Percentiles rank a stretch among this genome's conserved stretches.
Conservation (phyloP, 345 rosid species). For the Citrus unshiu region DNA sequence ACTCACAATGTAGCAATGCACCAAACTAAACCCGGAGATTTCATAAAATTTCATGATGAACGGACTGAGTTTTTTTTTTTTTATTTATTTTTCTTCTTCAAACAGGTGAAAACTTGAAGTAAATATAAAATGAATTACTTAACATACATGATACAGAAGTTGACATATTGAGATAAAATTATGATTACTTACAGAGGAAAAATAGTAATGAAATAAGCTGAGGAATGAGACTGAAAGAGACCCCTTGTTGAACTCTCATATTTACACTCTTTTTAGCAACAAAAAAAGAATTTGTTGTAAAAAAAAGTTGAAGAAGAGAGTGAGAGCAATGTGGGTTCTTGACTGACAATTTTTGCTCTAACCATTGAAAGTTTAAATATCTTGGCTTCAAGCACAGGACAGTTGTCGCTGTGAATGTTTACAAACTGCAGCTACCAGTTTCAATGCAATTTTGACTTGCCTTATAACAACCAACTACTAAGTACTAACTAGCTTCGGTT, state of each 20-base stretch:
- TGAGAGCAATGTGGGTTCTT: background rate
- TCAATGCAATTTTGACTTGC: background rate
- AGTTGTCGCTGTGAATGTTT: background rate
- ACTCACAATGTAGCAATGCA: background rate
- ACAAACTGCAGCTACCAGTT: background rate
- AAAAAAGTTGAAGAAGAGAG: background rate
- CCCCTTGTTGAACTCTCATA: constrained; percentile 1
- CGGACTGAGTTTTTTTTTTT: background rate
- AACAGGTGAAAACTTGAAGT: too few relatives aligned
- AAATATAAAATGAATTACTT: background rate
- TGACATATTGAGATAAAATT: background rate
- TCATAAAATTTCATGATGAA: background rate
- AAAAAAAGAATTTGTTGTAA: background rate
- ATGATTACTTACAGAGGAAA: constrained; percentile 13
- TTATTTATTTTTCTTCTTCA: too few relatives aligned
- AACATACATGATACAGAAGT: background rate
- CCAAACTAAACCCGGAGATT: background rate
- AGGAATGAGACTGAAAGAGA: background rate
- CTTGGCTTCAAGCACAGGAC: background rate
- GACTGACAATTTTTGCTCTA: background rate
- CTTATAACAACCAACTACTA: background rate
- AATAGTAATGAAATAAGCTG: constrained; percentile 1
- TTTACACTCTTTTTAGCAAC: background rate
- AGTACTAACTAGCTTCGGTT: background rate
- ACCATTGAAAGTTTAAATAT: background rate